A percentile compares a stretch with the other conserved stretches of the same genome.
Conservation (phyloP, 495 filamentous ascomycete species). For the Neurospora sp. region DNA sequence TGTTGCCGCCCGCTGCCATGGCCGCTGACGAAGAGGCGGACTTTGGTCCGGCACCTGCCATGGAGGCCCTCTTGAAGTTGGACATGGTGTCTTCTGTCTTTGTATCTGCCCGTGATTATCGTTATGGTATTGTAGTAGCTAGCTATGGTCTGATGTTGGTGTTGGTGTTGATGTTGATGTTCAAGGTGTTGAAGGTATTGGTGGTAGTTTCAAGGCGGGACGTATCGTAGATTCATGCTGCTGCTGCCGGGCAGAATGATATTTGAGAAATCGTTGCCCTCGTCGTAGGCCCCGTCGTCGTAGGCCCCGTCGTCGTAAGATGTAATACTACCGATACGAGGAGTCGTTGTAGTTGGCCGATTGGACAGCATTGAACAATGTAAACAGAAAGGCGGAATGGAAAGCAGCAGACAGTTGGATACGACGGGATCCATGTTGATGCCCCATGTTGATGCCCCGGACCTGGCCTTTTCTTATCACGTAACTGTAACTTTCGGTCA, state of each 20-base stretch:
- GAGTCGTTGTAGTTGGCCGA: background rate
- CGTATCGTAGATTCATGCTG: background rate
- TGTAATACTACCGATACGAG: background rate
- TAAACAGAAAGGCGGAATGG: background rate
- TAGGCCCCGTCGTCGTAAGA: background rate
- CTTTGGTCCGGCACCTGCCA: slow-evolving; percentile 2
- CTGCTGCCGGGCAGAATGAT: background rate
- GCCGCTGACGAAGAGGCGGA: background rate
- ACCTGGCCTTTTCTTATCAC: background rate
- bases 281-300: background rate
- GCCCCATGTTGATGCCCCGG: background rate
- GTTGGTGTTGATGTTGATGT: background rate
- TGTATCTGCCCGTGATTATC: background rate
- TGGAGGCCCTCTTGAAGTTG: slow-evolving; percentile 11
- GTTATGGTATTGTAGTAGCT: background rate
- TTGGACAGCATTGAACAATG: background rate
- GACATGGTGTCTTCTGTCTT: slow-evolving; percentile 6
- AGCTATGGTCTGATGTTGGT: background rate
- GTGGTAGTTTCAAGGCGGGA: background rate
- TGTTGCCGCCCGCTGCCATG: background rate
- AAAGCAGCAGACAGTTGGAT: background rate
- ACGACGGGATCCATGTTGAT: background rate
- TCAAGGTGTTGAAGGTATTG: background rate
- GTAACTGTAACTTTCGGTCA: background rate
- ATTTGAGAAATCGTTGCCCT: background rate